phyloP scores from a whole-genome alignment of 2,329 filamentous ascomycete species.

The Aschersonia sp. region DNA sequence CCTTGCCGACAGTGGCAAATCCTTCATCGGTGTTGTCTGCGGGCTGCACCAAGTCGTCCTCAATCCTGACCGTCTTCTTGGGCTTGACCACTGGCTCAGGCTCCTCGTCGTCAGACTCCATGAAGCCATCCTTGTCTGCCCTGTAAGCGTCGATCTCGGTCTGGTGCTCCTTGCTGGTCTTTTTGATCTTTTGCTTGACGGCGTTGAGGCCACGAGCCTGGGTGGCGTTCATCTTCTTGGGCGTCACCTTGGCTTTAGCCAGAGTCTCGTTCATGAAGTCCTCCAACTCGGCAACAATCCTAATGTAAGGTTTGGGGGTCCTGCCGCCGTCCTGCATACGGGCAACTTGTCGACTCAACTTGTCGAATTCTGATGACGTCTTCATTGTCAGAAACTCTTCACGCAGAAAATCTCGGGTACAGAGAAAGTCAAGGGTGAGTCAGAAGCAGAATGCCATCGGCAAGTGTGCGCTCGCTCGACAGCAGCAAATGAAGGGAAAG shows the following conservation, averaged over 20 bases:
- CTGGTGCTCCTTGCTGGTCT: slow-evolving; percentile 93
- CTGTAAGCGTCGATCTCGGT: slow-evolving; percentile 77
- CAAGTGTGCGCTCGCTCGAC: too few species aligned
- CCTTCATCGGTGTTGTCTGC: slow-evolving; percentile 64
- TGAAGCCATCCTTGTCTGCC: slow-evolving; percentile 71
- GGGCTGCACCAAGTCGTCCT: slow-evolving; percentile 30
- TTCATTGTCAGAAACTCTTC: background rate
- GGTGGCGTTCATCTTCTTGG: slow-evolving; percentile 98
- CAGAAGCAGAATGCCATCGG: too few species aligned
- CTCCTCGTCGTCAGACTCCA: slow-evolving; percentile 72
- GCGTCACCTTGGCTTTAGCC: slow-evolving; percentile 86
- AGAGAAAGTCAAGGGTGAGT: too few species aligned
- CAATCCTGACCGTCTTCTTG: slow-evolving; percentile 19
- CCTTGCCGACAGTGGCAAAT: slow-evolving; percentile 77
- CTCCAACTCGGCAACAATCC: slow-evolving; percentile 84
- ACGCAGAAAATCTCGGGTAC: too few species aligned
- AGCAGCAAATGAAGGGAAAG: background rate
- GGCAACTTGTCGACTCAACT: slow-evolving; percentile 72
- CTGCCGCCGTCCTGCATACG: slow-evolving; percentile 67
- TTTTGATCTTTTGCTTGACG: slow-evolving; percentile 96
- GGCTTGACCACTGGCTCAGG: slow-evolving; percentile 39
- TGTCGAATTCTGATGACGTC: slow-evolving; percentile 63
- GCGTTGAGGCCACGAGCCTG: slow-evolving; percentile 90
- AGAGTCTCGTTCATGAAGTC: slow-evolving; percentile 88
- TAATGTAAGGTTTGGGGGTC: slow-evolving; percentile 82